These are phyloP conservation scores for Melampsora americana DNA, from an alignment of 1,284 basidiomycete genomes.

Conservation along the genomic window DNA sequence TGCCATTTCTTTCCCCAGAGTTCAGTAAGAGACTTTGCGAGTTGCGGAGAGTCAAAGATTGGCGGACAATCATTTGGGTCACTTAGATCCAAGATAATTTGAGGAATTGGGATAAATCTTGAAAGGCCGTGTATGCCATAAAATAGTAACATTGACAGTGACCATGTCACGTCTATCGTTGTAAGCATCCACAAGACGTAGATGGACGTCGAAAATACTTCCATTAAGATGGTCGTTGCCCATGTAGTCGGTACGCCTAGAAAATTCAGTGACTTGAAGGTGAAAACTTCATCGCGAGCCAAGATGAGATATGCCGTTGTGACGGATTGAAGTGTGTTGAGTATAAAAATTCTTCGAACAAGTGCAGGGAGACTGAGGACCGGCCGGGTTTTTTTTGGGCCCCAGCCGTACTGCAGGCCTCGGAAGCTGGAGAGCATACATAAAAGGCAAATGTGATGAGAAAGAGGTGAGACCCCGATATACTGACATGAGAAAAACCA, in stretches of 20 bases:
- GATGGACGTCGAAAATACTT: background rate
- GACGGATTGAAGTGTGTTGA: too few species aligned
- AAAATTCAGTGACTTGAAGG: too few species aligned
- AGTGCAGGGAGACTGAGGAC: too few species aligned
- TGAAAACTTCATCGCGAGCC: too few species aligned
- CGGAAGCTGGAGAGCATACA: too few species aligned
- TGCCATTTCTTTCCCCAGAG: constrained; percentile 4
- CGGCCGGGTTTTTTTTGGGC: too few species aligned
- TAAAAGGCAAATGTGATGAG: too few species aligned
- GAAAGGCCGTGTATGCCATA: background rate
- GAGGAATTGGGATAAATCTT: background rate
- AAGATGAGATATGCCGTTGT: too few species aligned
- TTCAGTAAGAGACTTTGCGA: background rate
- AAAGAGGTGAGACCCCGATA: too few species aligned
- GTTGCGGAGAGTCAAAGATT: background rate
- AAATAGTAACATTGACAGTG: background rate
- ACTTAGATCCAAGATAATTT: background rate
- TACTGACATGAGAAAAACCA: background rate
- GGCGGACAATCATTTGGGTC: background rate
- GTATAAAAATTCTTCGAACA: too few species aligned
- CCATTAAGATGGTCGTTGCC: background rate
- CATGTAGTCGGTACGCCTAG: too few species aligned
- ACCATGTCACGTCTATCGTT: background rate
- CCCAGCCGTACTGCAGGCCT: too few species aligned
- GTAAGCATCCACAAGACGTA: background rate